These are phyloP conservation scores for Fomitopsis pulvina DNA, from an alignment of 768 basidiomycete species.

Conservation along the genomic window DNA sequence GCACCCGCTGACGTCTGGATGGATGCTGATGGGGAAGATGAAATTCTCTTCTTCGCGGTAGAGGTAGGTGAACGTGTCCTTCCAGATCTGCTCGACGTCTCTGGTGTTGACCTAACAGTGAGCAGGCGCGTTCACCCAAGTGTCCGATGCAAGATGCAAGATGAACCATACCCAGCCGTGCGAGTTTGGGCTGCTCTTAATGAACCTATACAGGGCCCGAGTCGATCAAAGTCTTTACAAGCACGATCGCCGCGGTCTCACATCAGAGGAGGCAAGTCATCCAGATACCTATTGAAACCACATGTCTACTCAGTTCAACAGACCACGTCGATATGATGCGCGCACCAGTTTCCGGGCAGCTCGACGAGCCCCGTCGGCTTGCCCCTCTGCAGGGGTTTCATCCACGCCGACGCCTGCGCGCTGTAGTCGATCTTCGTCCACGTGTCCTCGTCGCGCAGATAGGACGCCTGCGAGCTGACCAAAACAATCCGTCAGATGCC, in stretches of 20 bases:
- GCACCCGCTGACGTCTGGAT: slow-evolving; percentile 70
- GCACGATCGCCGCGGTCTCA: slow-evolving; percentile 13
- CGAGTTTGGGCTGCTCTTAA: slow-evolving; percentile 58
- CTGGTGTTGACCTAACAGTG: slow-evolving; percentile 54
- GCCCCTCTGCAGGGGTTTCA: slow-evolving; percentile 63
- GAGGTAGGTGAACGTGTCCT: slow-evolving; percentile 64
- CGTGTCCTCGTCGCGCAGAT: slow-evolving; percentile 56
- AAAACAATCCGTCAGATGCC: neutral
- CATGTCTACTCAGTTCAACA: neutral
- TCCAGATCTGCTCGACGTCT: slow-evolving; percentile 70
- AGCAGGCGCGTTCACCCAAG: neutral
- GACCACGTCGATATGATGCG: neutral
- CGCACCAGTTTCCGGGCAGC: slow-evolving; percentile 67
- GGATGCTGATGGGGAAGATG: slow-evolving; percentile 73
- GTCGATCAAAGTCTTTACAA: neutral
- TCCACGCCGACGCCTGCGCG: slow-evolving; percentile 57
- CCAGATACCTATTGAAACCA: slow-evolving; percentile 47
- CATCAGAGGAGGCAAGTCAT: slow-evolving; percentile 75
- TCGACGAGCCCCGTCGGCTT: slow-evolving; percentile 56
- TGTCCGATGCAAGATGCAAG: no score
- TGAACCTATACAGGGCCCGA: slow-evolving; percentile 42
- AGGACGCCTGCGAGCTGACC: slow-evolving; percentile 60
- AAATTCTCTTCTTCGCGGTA: slow-evolving; percentile 62
- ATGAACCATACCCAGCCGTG: slow-evolving; percentile 53
- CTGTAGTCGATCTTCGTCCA: slow-evolving; percentile 72